Evolutionary conservation across 768 basidiomycete species (phyloP), one percentile per base, ranked within the genome.

Genomic region (Grammothele lineata): DNA sequence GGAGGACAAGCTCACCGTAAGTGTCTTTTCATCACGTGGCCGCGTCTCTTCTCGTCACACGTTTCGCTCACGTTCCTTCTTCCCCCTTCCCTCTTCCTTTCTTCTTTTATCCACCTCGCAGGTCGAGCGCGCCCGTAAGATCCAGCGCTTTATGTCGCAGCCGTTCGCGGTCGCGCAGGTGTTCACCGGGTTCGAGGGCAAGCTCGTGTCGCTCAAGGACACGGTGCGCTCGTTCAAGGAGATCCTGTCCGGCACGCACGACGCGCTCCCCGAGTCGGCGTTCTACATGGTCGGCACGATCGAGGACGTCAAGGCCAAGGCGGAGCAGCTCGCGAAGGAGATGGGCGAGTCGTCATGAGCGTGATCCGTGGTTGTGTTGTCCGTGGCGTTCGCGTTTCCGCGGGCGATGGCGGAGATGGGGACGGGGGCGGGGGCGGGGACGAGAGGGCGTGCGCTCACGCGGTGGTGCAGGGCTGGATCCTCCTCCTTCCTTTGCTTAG

Each of bases 81-180:
- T n/a, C 9, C 34, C 49, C 8, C 26, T 45, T 8, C 12, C 2
- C n/a, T n/a, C n/a, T n/a, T n/a, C n/a, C n/a, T n/a, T n/a, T n/a
- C n/a, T n/a, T n/a, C n/a, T n/a, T n/a, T n/a, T n/a, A n/a, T n/a
- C n/a, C n/a, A n/a, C 33, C 4, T 59, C 39, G 8, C 48, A 87
- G 85, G 93, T 96, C 74, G 90, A 94, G 75, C 92, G 93, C 70
- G 94, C 92, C 54, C 91, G 93, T 70, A 96, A 96, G 78, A 93
- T 97, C 64, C 92, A 92, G 69, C 88, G 92, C 77, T 97, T 98
- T 90, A 98, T 99, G 96, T 97, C 93, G 58, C 94, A 99, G 75
- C 96, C 96, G 55, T 99, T 99, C 92, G 89, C 91, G 68, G 95
- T 97, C 68, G 96, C 94, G 48, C 92, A 97, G 76, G 93, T 96